phyloP scores from a whole-genome alignment of 306 rosid species.

The Castanea crenata region DNA sequence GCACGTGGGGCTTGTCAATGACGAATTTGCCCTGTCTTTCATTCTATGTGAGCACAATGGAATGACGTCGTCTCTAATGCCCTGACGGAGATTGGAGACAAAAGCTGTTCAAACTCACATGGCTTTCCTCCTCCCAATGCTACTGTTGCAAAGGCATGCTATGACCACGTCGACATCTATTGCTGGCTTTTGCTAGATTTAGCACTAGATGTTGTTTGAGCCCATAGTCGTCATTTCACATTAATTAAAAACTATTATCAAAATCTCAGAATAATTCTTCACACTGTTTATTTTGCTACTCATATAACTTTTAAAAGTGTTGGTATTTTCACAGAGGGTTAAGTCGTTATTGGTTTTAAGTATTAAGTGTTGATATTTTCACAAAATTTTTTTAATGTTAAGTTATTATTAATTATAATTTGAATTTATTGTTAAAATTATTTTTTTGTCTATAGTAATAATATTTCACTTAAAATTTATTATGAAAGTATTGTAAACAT shows the following conservation, averaged over 20 bases:
- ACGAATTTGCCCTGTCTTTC: slow-evolving; percentile 10
- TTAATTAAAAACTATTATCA: neutral
- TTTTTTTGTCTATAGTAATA: too few species aligned
- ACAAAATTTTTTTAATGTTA: rapidly evolving
- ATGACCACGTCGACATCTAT: slow-evolving; percentile 5
- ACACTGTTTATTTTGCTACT: too few species aligned
- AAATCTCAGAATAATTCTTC: too few species aligned
- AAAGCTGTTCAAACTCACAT: slow-evolving; percentile 42
- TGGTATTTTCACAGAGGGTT: rapidly evolving
- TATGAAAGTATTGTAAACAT: too few species aligned
- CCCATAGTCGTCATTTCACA: neutral
- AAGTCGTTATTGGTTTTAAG: too few species aligned
- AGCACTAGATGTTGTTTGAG: neutral
- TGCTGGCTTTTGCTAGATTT: neutral
- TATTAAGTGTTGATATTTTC: too few species aligned
- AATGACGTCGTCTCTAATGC: neutral
- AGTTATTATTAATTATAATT: rapidly evolving
- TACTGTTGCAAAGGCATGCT: neutral
- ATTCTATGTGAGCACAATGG: slow-evolving; percentile 2
- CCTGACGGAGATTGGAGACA: slow-evolving; percentile 28
- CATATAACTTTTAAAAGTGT: too few species aligned
- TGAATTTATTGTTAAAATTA: too few species aligned
- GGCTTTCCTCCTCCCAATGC: slow-evolving; percentile 10
- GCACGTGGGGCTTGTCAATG: slow-evolving; percentile 2
- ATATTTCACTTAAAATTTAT: rapidly evolving